Base-by-base conservation (phyloP, 768 basidiomycete species). In the Termitomyces sp. region DNA sequence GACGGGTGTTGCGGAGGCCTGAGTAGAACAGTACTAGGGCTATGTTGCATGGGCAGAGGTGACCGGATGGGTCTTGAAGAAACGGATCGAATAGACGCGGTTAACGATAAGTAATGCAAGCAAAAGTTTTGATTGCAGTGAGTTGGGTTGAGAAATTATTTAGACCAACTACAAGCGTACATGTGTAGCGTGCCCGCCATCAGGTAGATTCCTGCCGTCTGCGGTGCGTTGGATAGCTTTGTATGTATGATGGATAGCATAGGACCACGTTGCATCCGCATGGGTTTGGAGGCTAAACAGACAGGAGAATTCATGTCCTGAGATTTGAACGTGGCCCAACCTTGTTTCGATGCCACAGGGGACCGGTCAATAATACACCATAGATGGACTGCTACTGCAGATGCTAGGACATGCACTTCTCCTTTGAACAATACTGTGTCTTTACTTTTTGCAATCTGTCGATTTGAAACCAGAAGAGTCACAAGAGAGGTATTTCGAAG, bases 1-100 rank as follows among this genome's bases (percentile, higher is more conserved):
- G 65, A 54, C 58, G 57, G 46, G 6, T 66, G 56, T 35, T 59
- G 63, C 24, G 59, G 24, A 60, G 65, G 70, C 62, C 71, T 69
- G 56, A 71, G 61, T 47, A 65, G 69, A 33, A 68, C 58, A 45
- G 57, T 62, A 49, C 52, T 65, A 38, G 50, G 55, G 40, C 32
- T 58, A 43, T 61, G 58, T 61, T 65, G 62, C 68, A 68, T 70
- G 44, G 56, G 43, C 22, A 55, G 58, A 49, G 33, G 45, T 38
- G 13, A 24, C 11, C 52, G 38, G 30, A 28, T 20, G n/a, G 10
- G n/a, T n/a, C 28, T 52, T 59, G 59, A 20, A n/a, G 40, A 8
- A 41, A 20, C 41, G 32, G 59, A 60, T 60, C 47, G 55, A 22
- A 49, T 51, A 45, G 57, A 49, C 28, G 52, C 46, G 47, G 60